A percentile compares a stretch with the other conserved stretches of the same genome.
These are phyloP conservation scores for Solanum aculeatissimum DNA, from an alignment of 305 asterid species.

Conservation along the genomic window DNA sequence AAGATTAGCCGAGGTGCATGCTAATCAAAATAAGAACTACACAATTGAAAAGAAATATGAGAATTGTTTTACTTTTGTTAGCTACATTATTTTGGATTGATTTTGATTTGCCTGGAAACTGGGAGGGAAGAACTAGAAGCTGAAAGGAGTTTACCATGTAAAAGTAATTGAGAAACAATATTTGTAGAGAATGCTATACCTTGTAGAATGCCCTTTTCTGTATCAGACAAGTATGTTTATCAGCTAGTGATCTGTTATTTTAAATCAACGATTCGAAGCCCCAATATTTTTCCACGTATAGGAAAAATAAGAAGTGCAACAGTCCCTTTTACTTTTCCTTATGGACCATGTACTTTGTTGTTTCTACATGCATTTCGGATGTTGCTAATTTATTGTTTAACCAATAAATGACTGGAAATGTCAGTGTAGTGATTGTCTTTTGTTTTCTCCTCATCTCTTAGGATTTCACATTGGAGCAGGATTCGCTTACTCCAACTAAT, in stretches of 20 bases:
- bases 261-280: not conserved
- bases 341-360: not conserved
- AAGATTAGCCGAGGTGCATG: not conserved
- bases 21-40: not conserved
- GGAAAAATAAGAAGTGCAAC: not conserved
- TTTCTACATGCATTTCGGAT: not conserved
- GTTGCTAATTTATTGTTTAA: not conserved
- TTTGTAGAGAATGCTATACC: not conserved
- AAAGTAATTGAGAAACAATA: not conserved
- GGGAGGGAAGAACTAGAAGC: not conserved
- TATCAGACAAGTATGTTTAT: not conserved
- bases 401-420: slow-evolving; percentile 3
- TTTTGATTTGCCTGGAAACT: not conserved
- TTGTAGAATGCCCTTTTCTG: not conserved
- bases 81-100: not conserved
- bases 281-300: not conserved
- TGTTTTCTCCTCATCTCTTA: slow-evolving; percentile 12
- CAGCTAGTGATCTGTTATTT: not conserved
- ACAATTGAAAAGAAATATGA: not conserved
- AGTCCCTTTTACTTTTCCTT: not conserved
- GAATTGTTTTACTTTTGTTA: not conserved
- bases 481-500: slow-evolving; percentile 51
- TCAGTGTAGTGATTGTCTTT: not conserved
- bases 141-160: not conserved
- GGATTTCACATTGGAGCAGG: slow-evolving; percentile 98